Base-by-base conservation (phyloP, 2,329 filamentous ascomycete species). In the Colletotrichum sp. region DNA sequence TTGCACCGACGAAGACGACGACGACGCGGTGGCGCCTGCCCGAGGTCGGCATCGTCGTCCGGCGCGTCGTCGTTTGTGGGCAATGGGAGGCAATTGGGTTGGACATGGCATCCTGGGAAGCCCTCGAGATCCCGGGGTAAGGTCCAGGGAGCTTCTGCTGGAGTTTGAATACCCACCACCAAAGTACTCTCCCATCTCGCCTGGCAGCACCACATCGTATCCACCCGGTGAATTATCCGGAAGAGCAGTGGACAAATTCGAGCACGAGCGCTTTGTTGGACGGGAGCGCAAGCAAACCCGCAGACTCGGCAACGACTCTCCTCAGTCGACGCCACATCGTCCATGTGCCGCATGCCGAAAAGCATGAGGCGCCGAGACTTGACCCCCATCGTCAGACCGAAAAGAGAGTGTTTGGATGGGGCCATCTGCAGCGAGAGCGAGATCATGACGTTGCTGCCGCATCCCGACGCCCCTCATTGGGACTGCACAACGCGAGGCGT, bases 171-270 rank as follows among this genome's bases (percentile, higher is more conserved):
- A 73, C 74, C 59, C 74, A 55, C 61, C 13, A 19, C 15, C 44
- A 71, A 71, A 63, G 72, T 77, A 75, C 75, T 75, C 66, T 71
- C 15, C 61, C 71, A 77, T 77, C 67, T 77, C 72, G 66, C 49
- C 71, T 65, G 66, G 62, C 49, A 67, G 34, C 70, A 69, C 74
- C 65, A 69, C 61, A 30, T 59, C 44, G 64, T 64, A 69, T 27
- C 74, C 71, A 74, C 64, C 65, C 70, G 70, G 70, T 34, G 59
- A 69, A 66, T 69, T 69, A 62, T 69, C 70, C 70, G 74, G 74
- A 39, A 30, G 44, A 73, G 64, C 22, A 44, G 49, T 63, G 25
- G 57, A 66, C 39, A 44, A 66, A 25, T 59, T 44, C n/a, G 16
- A 68, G 52, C 22, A 68, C 30, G 44, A 55, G 49, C 44, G 65